phyloP scores from a whole-genome alignment of 352 stramenopile species.

The Phytopythium cucurbitacearum region DNA sequence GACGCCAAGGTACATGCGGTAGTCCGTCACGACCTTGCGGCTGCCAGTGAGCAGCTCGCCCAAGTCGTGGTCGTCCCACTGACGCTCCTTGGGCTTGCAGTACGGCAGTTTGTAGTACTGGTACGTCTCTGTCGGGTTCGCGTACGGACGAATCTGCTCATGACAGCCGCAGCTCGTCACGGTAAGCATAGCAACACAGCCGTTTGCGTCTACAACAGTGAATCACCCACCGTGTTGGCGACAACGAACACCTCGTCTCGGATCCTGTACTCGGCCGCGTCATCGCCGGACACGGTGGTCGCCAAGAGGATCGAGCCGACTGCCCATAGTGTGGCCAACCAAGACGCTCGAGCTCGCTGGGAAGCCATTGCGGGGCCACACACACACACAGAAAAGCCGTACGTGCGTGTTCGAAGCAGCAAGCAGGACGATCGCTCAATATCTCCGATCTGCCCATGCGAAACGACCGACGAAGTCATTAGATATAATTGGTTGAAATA shows the following conservation, averaged over 20 bases:
- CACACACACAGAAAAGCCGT: too few species aligned
- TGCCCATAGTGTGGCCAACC: background rate
- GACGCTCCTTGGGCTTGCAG: slow-evolving; percentile 83
- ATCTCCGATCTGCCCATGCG: too few species aligned
- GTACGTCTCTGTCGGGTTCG: slow-evolving; percentile 98
- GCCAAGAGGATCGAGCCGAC: too few species aligned
- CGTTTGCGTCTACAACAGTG: background rate
- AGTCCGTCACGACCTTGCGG: slow-evolving; percentile 89
- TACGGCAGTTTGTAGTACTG: slow-evolving; percentile 98
- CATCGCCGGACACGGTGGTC: slow-evolving; percentile 10
- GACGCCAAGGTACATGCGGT: slow-evolving; percentile 80
- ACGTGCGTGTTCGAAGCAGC: too few species aligned
- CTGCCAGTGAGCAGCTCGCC: slow-evolving; percentile 96
- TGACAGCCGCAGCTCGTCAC: background rate
- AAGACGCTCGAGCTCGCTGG: too few species aligned
- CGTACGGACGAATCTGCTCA: slow-evolving; percentile 88
- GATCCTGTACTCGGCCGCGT: slow-evolving; percentile 33
- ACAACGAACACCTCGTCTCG: slow-evolving; percentile 68
- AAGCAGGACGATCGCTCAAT: too few species aligned
- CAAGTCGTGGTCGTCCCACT: slow-evolving; percentile 89
- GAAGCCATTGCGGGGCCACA: too few species aligned
- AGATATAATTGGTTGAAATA: too few species aligned
- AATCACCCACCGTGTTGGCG: slow-evolving; percentile 52
- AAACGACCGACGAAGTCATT: too few species aligned
- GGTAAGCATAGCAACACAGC: background rate